These are phyloP conservation scores for Trichophyton benhamiae DNA, from an alignment of 2,329 filamentous ascomycete species.

Conservation along the genomic window DNA sequence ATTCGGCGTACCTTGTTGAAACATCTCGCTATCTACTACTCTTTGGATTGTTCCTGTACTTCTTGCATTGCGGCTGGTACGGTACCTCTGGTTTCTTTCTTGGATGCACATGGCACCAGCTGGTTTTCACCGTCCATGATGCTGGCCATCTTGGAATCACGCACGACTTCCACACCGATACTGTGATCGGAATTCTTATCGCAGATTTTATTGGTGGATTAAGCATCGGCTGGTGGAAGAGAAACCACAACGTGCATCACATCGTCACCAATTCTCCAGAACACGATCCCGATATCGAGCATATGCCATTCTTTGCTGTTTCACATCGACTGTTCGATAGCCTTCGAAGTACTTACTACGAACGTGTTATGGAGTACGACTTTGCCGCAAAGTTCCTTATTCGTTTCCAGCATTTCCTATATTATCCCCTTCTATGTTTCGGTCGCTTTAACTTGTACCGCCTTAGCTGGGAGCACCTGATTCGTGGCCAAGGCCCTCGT, in stretches of 20 bases:
- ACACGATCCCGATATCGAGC: conserved; percentile 89
- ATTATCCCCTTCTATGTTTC: conserved; percentile 68
- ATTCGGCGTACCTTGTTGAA: conserved; percentile 66
- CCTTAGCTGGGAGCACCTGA: conserved; percentile 65
- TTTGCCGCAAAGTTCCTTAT: conserved; percentile 57
- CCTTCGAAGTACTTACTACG: conserved; percentile 71
- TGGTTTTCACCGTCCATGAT: conserved; percentile 89
- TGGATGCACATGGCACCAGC: conserved; percentile 83
- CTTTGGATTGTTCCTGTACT: conserved; percentile 48
- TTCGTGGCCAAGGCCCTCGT: conserved; percentile 54
- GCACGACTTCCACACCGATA: conserved; percentile 72
- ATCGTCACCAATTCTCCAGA: conserved; percentile 92
- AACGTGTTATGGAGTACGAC: conserved; percentile 67
- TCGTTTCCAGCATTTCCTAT: conserved; percentile 65
- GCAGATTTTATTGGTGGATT: conserved; percentile 82
- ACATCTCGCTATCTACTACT: conserved; percentile 58
- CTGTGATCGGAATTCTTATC: conserved; percentile 75
- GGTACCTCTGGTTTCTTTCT: conserved; percentile 58
- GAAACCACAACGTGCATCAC: conserved; percentile 91
- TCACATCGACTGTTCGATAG: conserved; percentile 66
- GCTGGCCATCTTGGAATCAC: conserved; percentile 97
- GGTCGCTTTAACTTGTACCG: conserved; percentile 80
- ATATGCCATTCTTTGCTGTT: conserved; percentile 79
- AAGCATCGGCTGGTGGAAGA: conserved; percentile 94
- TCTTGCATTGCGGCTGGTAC: conserved; percentile 55